Evolutionary conservation across 306 rosid genomes (phyloP).

Genomic region (Lathyrus sativus): DNA sequence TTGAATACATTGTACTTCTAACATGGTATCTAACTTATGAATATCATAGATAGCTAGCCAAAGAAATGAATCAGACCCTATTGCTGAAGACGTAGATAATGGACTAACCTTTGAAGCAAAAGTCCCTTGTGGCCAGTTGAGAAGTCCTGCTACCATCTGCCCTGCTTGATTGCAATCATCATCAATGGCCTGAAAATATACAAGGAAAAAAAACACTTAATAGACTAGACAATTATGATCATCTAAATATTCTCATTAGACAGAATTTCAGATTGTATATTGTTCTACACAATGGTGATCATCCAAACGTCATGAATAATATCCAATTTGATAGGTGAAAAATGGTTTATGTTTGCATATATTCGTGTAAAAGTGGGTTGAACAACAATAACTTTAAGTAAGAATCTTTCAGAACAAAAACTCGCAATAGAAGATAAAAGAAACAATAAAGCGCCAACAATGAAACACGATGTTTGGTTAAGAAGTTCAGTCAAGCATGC

Average conservation of each 20-base stretch:
- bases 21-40: background rate
- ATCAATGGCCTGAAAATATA: slow-evolving; percentile 72
- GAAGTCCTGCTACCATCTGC: slow-evolving; percentile 91
- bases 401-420: background rate
- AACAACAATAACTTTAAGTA: background rate
- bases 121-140: slow-evolving; percentile 97
- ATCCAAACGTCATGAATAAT: too few relatives aligned
- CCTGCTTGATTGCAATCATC: slow-evolving; percentile 99
- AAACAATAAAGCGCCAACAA: background rate
- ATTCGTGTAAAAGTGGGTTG: background rate
- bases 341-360: background rate
- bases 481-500: background rate
- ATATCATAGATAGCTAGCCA: slow-evolving; percentile 11
- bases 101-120: slow-evolving; percentile 89
- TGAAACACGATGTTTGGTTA: background rate
- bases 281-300: too few relatives aligned
- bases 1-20: background rate
- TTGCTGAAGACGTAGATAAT: slow-evolving; percentile 6
- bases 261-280: slow-evolving; percentile 2
- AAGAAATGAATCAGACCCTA: slow-evolving; percentile 1
- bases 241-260: slow-evolving; percentile 7
- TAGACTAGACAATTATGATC: background rate
- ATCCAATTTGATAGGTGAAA: slow-evolving; percentile 2
- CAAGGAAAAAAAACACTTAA: background rate
- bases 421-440: too few relatives aligned